Evolutionary conservation across 169 alveolate genomes (phyloP), one percentile per base, ranked within the genome.

Genomic region (Plasmodium gonderi): DNA sequence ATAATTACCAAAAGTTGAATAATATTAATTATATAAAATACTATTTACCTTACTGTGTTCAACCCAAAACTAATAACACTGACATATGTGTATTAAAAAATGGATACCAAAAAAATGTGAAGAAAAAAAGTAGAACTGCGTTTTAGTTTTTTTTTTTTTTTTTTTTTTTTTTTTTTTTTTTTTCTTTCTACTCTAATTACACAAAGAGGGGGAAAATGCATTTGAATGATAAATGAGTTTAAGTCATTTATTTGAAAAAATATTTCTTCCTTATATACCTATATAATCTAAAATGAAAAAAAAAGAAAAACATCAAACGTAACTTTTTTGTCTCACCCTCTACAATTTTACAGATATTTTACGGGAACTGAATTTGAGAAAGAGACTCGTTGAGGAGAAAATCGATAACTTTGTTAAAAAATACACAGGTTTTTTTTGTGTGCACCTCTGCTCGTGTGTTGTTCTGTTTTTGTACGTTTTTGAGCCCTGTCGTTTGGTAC

Each of bases 31-130:
- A 82, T 82, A 79, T 82, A 9, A 82, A 82, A 69, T 82, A 82
- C 20, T 74, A 44, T 68, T 82, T 82, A 68, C 91, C 91, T 68
- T 82, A 68, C 74, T 82, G 91, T 67, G 60, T 82, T 36, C 91
- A 82, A 40, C 91, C 91, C 40, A 82, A 82, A 68, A 82, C 91
- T 17, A 82, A 82, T 33, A 82, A 82, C 91, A 82, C 91, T 3
- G 51, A 82, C 36, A 44, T 68, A 6, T 82, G 91, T 67, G 31
- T 40, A 44, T 29, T 49, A 1, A 72, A 82, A 67, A 80, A 65
- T n/a, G 40, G 33, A 23, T 14, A 20, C 40, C 78, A 68, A 54
- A 67, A 68, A 72, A 68, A 82, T 44, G 76, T 26, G 23, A 68
- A 54, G 64, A 82, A 82, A 17, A 38, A 82, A 82, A 82, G 81